Conservation (phyloP, 2,329 filamentous ascomycete species). For the Penicillium verrucosum region DNA sequence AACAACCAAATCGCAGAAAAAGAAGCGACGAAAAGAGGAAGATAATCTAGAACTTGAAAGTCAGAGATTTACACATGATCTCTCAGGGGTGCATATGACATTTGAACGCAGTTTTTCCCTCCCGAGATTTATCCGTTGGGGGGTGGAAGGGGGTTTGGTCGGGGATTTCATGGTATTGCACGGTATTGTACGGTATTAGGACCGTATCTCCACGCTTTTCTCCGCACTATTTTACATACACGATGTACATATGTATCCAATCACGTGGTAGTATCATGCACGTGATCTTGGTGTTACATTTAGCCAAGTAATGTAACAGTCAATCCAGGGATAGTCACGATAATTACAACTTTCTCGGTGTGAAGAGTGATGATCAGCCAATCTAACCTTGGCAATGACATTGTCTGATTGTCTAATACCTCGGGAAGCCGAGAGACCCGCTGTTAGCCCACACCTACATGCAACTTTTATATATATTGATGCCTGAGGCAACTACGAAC, state of each 20-base stretch:
- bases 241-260: background rate
- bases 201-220: conserved; percentile 23
- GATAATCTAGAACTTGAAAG: background rate
- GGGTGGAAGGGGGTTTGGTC: background rate
- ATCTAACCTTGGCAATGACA: background rate
- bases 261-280: background rate
- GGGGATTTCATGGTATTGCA: background rate
- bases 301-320: background rate
- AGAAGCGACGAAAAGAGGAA: background rate
- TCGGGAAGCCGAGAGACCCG: background rate
- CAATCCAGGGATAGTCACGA: background rate
- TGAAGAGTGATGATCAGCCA: background rate
- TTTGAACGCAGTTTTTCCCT: conserved; percentile 1
- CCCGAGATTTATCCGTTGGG: conserved; percentile 22
- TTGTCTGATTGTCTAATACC: background rate
- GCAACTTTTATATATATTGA: background rate
- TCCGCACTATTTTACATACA: conserved; percentile 14
- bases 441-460: background rate
- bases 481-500: background rate
- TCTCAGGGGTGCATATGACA: conserved; percentile 5
- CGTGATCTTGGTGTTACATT: background rate
- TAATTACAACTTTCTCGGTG: background rate
- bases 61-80: background rate
- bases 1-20: background rate
- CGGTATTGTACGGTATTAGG: conserved; percentile 6